phyloP scores from a whole-genome alignment of 1,139 yeast species.

The Pichia terricola region DNA sequence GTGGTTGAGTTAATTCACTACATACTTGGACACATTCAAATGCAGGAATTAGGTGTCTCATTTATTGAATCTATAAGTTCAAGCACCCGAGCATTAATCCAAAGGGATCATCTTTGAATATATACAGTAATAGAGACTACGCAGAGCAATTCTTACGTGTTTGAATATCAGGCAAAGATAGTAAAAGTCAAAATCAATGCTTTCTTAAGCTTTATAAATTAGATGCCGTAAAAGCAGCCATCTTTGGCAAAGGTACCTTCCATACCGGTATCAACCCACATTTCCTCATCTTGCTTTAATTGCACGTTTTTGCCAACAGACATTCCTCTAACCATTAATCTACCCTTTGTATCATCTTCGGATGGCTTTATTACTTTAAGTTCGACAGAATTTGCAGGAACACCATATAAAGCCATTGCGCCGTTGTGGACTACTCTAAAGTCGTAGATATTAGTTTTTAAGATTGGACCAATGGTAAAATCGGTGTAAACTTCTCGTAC shows the following conservation, averaged over 20 bases:
- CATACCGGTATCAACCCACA: slow-evolving; percentile 41
- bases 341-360: slow-evolving; percentile 36
- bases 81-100: too few species aligned
- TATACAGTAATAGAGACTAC: too few species aligned
- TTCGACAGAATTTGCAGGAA: slow-evolving; percentile 42
- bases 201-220: too few species aligned
- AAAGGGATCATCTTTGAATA: too few species aligned
- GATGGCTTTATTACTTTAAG: slow-evolving; percentile 32
- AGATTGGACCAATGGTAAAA: slow-evolving; percentile 47
- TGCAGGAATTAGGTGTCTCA: too few species aligned
- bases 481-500: slow-evolving; percentile 41
- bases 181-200: too few species aligned
- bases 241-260: slow-evolving; percentile 59
- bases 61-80: too few species aligned
- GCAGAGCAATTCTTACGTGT: too few species aligned
- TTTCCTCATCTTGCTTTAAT: slow-evolving; percentile 35
- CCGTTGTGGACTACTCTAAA: slow-evolving; percentile 35
- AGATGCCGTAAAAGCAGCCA: slow-evolving; percentile 51
- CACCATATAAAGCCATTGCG: slow-evolving; percentile 27
- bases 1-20: too few species aligned
- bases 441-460: slow-evolving; percentile 53
- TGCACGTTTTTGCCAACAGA: slow-evolving; percentile 42
- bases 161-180: too few species aligned
- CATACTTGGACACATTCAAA: too few species aligned
- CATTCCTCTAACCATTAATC: slow-evolving; percentile 53